phyloP scores from a whole-genome alignment of 2,329 filamentous ascomycete species.

The Colletotrichum sp. region DNA sequence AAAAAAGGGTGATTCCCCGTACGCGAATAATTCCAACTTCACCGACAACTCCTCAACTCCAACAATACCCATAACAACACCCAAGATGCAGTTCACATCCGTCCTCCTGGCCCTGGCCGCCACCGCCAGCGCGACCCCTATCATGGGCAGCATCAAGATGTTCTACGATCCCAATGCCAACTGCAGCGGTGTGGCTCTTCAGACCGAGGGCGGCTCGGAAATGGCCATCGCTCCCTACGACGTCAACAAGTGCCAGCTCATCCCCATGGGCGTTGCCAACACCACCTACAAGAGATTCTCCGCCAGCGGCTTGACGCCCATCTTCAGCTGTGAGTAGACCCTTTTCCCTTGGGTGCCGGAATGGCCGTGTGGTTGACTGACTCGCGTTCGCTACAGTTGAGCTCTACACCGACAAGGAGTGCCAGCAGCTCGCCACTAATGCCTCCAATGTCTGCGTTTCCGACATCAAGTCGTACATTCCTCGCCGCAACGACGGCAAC shows the following conservation, averaged over 20 bases:
- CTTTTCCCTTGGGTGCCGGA: rapidly evolving
- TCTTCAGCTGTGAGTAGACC: background rate
- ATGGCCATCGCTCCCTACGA: background rate
- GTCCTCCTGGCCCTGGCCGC: constrained; percentile 1
- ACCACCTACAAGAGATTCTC: constrained; percentile 4
- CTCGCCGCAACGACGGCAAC: background rate
- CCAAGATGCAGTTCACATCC: constrained; percentile 1
- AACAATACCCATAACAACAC: background rate
- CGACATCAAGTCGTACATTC: background rate
- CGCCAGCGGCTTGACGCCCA: background rate
- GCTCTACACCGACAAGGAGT: constrained; percentile 1
- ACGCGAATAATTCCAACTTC: rapidly evolving
- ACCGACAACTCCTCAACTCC: background rate
- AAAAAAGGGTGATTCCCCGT: background rate
- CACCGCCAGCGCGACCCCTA: background rate
- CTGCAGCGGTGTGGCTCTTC: background rate
- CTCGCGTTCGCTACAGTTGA: background rate
- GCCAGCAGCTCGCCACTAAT: constrained; percentile 10
- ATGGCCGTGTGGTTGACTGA: background rate
- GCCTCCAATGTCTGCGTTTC: constrained; percentile 8
- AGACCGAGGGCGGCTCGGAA: background rate
- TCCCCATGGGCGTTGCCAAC: background rate
- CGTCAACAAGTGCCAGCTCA: background rate
- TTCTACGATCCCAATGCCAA: constrained; percentile 1
- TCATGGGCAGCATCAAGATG: constrained; percentile 14